Percentiles rank a stretch among this genome's conserved stretches.
phyloP scores from a whole-genome alignment of 1,284 basidiomycete genomes.

The Flammula alnicola region DNA sequence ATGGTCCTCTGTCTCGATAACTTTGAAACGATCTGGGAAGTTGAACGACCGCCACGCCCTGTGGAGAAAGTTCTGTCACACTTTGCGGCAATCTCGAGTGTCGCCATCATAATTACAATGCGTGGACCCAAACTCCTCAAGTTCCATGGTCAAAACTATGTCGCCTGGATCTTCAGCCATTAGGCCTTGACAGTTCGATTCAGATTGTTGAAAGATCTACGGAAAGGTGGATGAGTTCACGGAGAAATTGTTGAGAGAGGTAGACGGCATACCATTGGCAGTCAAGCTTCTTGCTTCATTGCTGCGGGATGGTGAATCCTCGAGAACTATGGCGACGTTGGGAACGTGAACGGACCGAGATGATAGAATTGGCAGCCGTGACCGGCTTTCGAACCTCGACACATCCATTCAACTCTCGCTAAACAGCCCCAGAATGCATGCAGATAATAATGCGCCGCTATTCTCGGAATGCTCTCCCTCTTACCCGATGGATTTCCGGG shows the following conservation, averaged over 20 bases:
- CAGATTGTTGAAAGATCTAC: not conserved
- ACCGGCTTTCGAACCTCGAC: constrained; percentile 2
- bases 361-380: not conserved
- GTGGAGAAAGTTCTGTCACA: not conserved
- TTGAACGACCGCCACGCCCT: not conserved
- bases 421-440: constrained; percentile 1
- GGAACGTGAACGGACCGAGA: not conserved
- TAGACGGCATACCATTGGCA: constrained; percentile 1
- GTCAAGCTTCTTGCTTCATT: not conserved
- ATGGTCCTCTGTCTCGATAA: constrained; percentile 4
- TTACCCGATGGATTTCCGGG: constrained; percentile 2
- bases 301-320: constrained; percentile 1
- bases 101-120: constrained; percentile 2
- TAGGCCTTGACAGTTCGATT: not conserved
- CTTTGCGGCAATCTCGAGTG: not conserved
- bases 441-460: not conserved
- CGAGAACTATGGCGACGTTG: constrained; percentile 2
- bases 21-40: constrained; percentile 5
- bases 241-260: not conserved
- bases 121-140: constrained; percentile 4
- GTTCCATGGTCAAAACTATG: not conserved
- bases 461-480: not conserved
- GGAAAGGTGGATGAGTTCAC: not conserved
- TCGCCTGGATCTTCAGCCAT: not conserved
- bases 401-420: not conserved